Evolutionary conservation across 2,329 filamentous ascomycete species (phyloP), one percentile per base, ranked within the genome.

Genomic region (Canariomyces notabilis): DNA sequence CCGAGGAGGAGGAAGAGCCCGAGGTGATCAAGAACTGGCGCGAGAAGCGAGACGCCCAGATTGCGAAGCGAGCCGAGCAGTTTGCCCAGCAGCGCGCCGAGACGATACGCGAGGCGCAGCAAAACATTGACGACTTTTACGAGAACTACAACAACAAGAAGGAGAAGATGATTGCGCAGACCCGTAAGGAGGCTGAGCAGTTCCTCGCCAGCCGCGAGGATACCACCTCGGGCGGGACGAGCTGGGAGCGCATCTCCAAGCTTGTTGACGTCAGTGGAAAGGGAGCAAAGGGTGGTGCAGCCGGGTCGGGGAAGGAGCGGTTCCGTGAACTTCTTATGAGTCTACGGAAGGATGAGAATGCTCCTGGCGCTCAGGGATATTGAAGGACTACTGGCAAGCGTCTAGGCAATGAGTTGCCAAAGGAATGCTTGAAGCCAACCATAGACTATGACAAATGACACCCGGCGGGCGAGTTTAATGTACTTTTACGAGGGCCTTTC

Each of bases 81-180:
- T 91, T 91, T 44, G 80, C 82, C 34, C 76, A 81, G 55, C 88
- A 90, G 71, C 93, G 93, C 65, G 79, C 81, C 53, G 83, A 91
- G 65, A 96, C 89, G 2, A 73, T 96, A 63, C 82, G 88, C 65
- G 89, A 93, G 58, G 93, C 93, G 9, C 89, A 89, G 63, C 80
- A 90, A 65, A 93, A 94, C 67, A 95, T 98, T 55, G 93, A 98
- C 66, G 93, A 96, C 66, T 98, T 97, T 72, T 98, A 98, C 75
- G 90, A 96, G 64, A 96, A 95, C 70, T 98, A 98, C 76, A 97
- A 97, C 74, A 83, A 85, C 68, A 95, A 96, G 74, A 91, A 93
- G 67, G 93, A 98, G 67, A 97, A 97, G 78, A 81, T 80, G 49
- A 85, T 96, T 57, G 76, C 85, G 18, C 88, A 95, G 73, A 93